Evolutionary conservation across 441 rosid species (phyloP).

Genomic region (Melastoma candidum): DNA sequence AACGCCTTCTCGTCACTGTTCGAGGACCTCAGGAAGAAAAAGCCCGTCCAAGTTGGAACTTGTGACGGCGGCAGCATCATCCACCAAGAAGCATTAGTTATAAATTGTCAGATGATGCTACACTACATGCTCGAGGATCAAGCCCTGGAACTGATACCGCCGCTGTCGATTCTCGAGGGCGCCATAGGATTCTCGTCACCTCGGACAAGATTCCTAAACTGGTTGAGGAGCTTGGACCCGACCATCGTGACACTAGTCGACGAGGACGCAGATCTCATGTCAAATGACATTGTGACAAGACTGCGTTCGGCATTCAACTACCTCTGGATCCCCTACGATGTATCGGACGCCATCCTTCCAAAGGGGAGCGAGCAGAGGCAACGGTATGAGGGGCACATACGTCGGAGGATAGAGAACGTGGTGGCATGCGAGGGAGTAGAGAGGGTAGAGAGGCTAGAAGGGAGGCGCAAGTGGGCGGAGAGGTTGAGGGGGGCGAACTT

Average conservation of each 20-base stretch:
- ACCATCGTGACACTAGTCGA: constrained; percentile 56
- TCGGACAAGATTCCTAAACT: constrained; percentile 47
- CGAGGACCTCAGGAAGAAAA: constrained; percentile 52
- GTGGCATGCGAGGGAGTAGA: constrained; percentile 62
- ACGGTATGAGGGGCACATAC: constrained; percentile 68
- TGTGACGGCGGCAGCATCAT: constrained; percentile 13
- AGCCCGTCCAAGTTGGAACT: constrained; percentile 27
- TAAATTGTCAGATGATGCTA: constrained; percentile 84
- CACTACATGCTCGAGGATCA: constrained; percentile 62
- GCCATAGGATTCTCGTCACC: constrained; percentile 12
- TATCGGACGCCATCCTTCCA: constrained; percentile 58
- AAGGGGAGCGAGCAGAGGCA: constrained; percentile 60
- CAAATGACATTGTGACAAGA: constrained; percentile 45
- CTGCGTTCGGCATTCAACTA: constrained; percentile 61
- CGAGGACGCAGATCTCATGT: constrained; percentile 72
- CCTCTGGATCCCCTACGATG: constrained; percentile 82
- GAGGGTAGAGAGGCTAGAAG: constrained; percentile 69
- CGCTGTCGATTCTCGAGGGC: constrained; percentile 18
- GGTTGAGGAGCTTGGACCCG: constrained; percentile 52
- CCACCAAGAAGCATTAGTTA: constrained; percentile 39
- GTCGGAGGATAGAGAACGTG: constrained; percentile 84
- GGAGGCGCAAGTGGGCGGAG: constrained; percentile 58
- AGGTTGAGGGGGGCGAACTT: constrained; percentile 57
- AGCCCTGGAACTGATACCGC: constrained; percentile 1
- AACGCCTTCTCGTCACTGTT: constrained; percentile 59